Evolutionary conservation across 1,139 yeast genomes (phyloP).

Genomic region (Magnusiomyces suaveolens): DNA sequence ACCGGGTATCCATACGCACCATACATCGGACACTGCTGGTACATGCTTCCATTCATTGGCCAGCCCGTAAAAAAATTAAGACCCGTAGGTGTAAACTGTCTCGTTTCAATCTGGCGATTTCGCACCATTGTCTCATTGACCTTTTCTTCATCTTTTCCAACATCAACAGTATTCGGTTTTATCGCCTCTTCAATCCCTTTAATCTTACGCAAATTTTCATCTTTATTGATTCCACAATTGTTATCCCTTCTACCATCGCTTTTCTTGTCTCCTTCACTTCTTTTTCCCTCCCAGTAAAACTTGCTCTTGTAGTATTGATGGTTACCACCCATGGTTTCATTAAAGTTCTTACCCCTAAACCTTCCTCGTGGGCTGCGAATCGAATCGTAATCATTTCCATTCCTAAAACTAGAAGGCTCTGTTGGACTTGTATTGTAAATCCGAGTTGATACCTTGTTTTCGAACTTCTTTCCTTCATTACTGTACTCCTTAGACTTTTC

Average conservation of each 20-base stretch:
- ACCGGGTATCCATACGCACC: not conserved
- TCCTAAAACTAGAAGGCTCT: not conserved
- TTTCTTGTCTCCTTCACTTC: not conserved
- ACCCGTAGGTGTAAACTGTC: too few species aligned
- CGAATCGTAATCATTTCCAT: not conserved
- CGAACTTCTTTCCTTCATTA: not conserved
- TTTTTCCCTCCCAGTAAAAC: not conserved
- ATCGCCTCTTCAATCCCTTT: too few species aligned
- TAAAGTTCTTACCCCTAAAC: not conserved
- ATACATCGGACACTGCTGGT: not conserved
- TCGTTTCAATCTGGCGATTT: too few species aligned
- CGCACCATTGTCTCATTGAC: too few species aligned
- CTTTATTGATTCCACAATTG: not conserved
- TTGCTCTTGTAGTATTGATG: not conserved
- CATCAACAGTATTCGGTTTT: too few species aligned
- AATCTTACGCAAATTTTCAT: too few species aligned
- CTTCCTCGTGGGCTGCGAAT: not conserved
- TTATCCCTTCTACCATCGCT: not conserved
- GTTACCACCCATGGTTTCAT: too few species aligned
- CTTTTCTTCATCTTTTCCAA: not conserved
- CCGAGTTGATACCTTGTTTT: not conserved
- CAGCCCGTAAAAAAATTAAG: not conserved
- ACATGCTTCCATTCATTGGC: not conserved
- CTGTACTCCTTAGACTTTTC: not conserved
- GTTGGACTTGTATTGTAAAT: not conserved